Base-by-base conservation (phyloP, 2,329 filamentous ascomycete species). In the Karstenula rhodostoma region DNA sequence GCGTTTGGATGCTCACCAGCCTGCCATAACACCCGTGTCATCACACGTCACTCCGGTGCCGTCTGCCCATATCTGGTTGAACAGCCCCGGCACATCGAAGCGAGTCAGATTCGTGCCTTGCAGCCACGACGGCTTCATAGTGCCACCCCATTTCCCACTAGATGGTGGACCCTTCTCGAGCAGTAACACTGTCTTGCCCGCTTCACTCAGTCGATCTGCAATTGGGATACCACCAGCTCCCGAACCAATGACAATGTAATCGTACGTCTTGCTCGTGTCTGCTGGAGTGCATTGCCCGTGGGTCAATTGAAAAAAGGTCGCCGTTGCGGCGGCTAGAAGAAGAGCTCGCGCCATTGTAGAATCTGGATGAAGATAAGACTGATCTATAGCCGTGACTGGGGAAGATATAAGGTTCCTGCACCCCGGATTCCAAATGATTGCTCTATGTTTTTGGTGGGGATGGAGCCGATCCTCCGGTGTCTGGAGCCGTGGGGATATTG, bases 11-110 rank as follows among this genome's bases (percentile, higher is more conserved):
- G 61, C 67, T 64, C 53, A 71, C 69, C 89, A 91, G 12, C 87
- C 89, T 6, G 87, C 86, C 86, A 90, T 89, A 63, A 88, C 85
- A 61, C 88, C 87, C n/a, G 85, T 85, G 72, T 91, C 89, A 3
- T 82, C 82, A 74, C 89, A 91, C 23, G 85, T 83, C 58, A 89
- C 86, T 17, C 86, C 87, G 3, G 79, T 79, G 2, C 84, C 85
- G 69, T 89, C 83, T 1, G 79, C 77, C 84, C 87, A 89, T 60
- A 91, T 89, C 74, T 90, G 81, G 73, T 90, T 90, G 71, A 87
- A 89, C 43, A 90, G 82, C 29, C 88, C 87, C 0, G 89, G 89
- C 2, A 90, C 86, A 70, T 91, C 89, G 66, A 91, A 90, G 49
- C 89, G 86, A 2, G 89, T 90, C 49, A 90, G 73, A 54, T 87